Conservation (phyloP, 306 rosid species). For the Quercus bicolor region DNA sequence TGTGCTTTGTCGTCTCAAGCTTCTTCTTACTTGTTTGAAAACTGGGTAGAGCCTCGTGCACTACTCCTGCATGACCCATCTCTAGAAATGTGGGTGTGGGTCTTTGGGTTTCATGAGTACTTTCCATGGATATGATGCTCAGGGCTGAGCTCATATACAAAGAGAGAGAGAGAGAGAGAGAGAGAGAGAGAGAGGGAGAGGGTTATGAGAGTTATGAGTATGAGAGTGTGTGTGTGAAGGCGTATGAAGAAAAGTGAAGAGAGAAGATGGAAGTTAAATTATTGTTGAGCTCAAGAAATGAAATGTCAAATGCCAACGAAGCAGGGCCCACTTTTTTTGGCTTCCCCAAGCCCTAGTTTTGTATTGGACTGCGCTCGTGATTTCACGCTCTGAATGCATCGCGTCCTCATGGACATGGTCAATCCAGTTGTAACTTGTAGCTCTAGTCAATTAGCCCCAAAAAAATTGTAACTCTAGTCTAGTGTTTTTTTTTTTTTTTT, state of each 20-base stretch:
- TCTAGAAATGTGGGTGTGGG: conserved; percentile 36
- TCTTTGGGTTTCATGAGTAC: conserved; percentile 8
- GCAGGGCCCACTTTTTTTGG: conserved; percentile 66
- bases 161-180: neutral
- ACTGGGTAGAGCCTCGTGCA: conserved; percentile 30
- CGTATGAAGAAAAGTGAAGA: neutral
- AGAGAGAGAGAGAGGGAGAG: neutral
- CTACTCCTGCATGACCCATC: neutral
- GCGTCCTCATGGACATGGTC: conserved; percentile 8
- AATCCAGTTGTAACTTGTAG: too few species aligned
- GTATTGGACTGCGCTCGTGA: conserved; percentile 21
- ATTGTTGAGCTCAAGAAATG: conserved; percentile 73
- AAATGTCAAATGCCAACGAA: conserved; percentile 75
- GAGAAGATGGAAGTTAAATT: conserved; percentile 36
- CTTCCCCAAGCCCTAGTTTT: conserved; percentile 32
- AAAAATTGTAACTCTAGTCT: too few species aligned
- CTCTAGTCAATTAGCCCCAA: too few species aligned
- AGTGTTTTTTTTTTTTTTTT: too few species aligned
- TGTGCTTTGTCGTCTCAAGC: neutral
- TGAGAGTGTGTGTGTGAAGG: neutral
- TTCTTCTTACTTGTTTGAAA: conserved; percentile 11
- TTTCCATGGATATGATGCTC: conserved; percentile 26
- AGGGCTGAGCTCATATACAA: neutral
- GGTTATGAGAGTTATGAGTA: neutral
- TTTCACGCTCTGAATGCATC: conserved; percentile 22